Conservation (phyloP, 805 yeast genomes). For the Myxozyma vanderwaltii region DNA sequence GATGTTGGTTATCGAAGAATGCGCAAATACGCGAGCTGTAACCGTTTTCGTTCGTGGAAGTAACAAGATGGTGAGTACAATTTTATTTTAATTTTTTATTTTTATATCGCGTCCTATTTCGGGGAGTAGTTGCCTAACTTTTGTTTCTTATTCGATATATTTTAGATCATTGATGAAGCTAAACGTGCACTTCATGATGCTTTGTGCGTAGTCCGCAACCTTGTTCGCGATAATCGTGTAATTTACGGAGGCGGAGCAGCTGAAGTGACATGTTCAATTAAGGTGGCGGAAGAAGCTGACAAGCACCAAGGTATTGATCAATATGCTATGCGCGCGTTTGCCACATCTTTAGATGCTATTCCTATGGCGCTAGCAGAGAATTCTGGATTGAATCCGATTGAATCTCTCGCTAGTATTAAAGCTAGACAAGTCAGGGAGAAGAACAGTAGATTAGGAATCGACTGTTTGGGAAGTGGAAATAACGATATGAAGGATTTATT, state of each 20-base stretch:
- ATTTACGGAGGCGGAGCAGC: constrained; percentile 99
- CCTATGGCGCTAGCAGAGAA: constrained; percentile 97
- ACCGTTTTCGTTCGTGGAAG: constrained; percentile 94
- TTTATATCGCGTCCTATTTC: not conserved
- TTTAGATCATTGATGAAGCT: constrained; percentile 83
- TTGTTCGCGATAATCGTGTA: constrained; percentile 85
- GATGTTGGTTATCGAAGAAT: constrained; percentile 91
- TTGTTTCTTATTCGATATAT: not conserved
- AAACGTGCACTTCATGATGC: constrained; percentile 96
- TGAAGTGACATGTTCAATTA: constrained; percentile 89
- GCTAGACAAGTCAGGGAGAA: constrained; percentile 78
- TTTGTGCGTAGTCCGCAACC: constrained; percentile 93
- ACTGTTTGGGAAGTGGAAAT: constrained; percentile 84
- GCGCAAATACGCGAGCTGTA: constrained; percentile 83
- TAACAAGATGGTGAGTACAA: constrained; percentile 70
- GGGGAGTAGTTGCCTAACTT: not conserved
- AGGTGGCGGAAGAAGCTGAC: constrained; percentile 89
- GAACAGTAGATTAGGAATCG: constrained; percentile 80
- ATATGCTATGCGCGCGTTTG: constrained; percentile 94
- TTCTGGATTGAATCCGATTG: constrained; percentile 93
- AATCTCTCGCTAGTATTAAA: constrained; percentile 79
- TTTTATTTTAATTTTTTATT: not conserved
- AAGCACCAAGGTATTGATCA: constrained; percentile 93
- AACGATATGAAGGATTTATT: constrained; percentile 93
- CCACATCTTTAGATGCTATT: constrained; percentile 84